Percentiles rank a stretch among this genome's conserved stretches.
Conservation (phyloP, 164 flowering plant genomes). For the Macadamia tetraphylla region DNA sequence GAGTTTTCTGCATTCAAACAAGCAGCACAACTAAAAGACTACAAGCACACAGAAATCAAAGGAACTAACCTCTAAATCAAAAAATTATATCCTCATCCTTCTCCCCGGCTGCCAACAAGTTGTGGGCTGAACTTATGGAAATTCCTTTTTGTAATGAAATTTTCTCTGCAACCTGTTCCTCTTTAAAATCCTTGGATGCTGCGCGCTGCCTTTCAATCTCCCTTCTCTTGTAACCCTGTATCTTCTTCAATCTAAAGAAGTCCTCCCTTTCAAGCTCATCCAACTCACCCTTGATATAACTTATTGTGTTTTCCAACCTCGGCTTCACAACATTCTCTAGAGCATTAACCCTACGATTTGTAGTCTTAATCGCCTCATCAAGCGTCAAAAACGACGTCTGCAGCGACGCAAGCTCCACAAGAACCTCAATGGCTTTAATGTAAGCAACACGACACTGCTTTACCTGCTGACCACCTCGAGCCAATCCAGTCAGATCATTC, state of each 20-base stretch:
- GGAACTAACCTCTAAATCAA: constrained; percentile 30
- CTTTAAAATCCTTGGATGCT: constrained; percentile 52
- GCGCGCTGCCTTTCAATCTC: constrained; percentile 64
- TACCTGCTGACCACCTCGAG: constrained; percentile 94
- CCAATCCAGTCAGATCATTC: constrained; percentile 87
- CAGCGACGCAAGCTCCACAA: constrained; percentile 94
- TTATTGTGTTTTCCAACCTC: constrained; percentile 77
- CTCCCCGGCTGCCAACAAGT: constrained; percentile 40
- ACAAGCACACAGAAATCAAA: constrained; percentile 8
- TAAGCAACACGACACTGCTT: constrained; percentile 80
- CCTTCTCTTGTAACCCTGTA: constrained; percentile 88
- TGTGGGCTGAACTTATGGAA: constrained; percentile 51
- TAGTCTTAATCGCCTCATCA: constrained; percentile 92
- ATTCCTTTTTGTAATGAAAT: constrained; percentile 64
- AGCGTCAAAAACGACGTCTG: constrained; percentile 91
- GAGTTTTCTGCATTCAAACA: constrained; percentile 2
- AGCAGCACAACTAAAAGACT: constrained; percentile 1
- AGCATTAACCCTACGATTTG: constrained; percentile 95
- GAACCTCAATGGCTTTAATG: constrained; percentile 82
- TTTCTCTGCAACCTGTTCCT: constrained; percentile 63
- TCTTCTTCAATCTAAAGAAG: constrained; percentile 91
- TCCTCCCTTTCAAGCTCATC: constrained; percentile 97
- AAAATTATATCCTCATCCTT: constrained; percentile 85
- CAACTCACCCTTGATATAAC: constrained; percentile 79
- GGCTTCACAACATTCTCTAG: constrained; percentile 95